Evolutionary conservation across 345 rosid genomes (phyloP), one percentile per base, ranked within the genome.

Genomic region (Hibiscus trionum): DNA sequence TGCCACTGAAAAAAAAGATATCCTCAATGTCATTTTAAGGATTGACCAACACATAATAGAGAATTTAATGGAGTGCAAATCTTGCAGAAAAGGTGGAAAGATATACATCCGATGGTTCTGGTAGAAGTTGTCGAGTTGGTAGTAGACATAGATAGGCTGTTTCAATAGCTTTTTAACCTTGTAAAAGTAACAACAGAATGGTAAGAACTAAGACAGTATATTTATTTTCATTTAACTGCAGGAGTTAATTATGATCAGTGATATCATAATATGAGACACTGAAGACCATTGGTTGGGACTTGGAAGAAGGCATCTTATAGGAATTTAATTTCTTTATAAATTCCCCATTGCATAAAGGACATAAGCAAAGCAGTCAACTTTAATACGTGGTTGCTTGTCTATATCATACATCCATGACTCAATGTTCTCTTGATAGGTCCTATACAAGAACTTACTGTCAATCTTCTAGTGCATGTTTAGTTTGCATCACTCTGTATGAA

Each of bases 91-190:
- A 21, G 0, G 24, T 21, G 24, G 24, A 21, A 57, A 79, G 77
- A 73, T 68, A 73, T 84, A 92, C 98, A 97, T 86, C 74, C 99
- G 93, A 79, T 95, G 99, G 80, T 95, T 95, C 84, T 95, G 99
- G 80, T 95, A 95, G 82, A 92, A 95, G 84, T 92, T 92, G 75
- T 95, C 98, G 61, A 95, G 97, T 82, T 95, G 97, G 86, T 95
- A 95, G 81, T 95, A 95, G 24, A 21, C 24, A 21, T 21, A 21
- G 24, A 21, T 21, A 21, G 24, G 24, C 24, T 21, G 24, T 21
- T 21, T 21, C 24, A 21, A 21, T 21, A 21, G 24, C 24, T 21
- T 21, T 21, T 21, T 21, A 21, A 21, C 24, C 24, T 21, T 21
- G 24, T 21, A 21, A 21, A 21, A 21, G 24, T 21, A 21, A 21